phyloP scores from a whole-genome alignment of 2,329 filamentous ascomycete species.

The Neopestalotiopsis rosae region DNA sequence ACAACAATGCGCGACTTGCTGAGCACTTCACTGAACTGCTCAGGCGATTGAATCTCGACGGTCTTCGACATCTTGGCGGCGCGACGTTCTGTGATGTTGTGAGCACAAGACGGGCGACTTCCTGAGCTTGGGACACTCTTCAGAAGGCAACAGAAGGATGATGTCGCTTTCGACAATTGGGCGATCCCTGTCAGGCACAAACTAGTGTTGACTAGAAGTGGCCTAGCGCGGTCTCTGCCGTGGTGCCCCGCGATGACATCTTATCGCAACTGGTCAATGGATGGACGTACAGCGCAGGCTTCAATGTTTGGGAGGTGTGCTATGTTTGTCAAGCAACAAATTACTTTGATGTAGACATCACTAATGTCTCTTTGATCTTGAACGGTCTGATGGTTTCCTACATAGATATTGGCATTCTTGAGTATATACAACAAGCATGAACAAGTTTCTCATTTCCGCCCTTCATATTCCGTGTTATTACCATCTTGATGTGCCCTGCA shows the following conservation, averaged over 20 bases:
- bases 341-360: too few relatives aligned
- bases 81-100: conserved; percentile 15
- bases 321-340: background rate
- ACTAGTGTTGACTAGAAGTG: background rate
- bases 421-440: too few relatives aligned
- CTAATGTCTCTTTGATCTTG: too few relatives aligned
- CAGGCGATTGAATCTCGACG: conserved; percentile 55
- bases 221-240: conserved; percentile 1
- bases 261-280: background rate
- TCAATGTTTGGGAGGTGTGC: background rate
- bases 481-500: too few relatives aligned
- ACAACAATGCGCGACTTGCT: conserved; percentile 80
- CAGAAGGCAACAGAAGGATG: conserved; percentile 3
- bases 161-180: conserved; percentile 14
- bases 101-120: background rate
- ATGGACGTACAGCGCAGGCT: too few relatives aligned
- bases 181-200: conserved; percentile 19
- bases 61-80: conserved; percentile 47
- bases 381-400: too few relatives aligned
- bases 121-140: background rate
- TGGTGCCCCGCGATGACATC: conserved; percentile 18
- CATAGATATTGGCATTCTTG: too few relatives aligned
- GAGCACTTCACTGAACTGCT: conserved; percentile 72
- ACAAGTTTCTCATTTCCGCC: too few relatives aligned
- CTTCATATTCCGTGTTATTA: too few relatives aligned